Conservation (phyloP, 306 rosid species). For the Lithocarpus polystachyus region DNA sequence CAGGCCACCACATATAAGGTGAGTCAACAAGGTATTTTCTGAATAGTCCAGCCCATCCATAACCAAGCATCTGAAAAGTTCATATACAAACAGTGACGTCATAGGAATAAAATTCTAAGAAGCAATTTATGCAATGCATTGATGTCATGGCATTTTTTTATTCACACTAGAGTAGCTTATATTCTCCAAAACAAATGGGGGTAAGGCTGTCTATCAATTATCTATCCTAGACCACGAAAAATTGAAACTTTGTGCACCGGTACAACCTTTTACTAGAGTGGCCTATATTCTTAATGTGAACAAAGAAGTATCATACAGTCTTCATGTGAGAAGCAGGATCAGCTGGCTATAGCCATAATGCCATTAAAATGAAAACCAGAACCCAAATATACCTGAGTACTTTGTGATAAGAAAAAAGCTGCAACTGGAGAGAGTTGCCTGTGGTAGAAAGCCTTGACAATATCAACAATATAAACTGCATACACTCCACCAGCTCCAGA, state of each 20-base stretch:
- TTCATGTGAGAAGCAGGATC: neutral
- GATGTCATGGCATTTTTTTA: too few species aligned
- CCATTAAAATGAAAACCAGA: neutral
- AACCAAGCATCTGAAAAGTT: slow-evolving; percentile 76
- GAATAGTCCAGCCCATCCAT: slow-evolving; percentile 97
- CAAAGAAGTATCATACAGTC: too few species aligned
- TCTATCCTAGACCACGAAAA: too few species aligned
- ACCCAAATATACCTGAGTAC: slow-evolving; percentile 63
- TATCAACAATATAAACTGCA: slow-evolving; percentile 68
- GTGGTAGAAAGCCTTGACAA: slow-evolving; percentile 79
- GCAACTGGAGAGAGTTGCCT: slow-evolving; percentile 52
- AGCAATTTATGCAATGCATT: too few species aligned
- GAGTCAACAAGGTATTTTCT: slow-evolving; percentile 82
- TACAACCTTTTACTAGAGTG: too few species aligned
- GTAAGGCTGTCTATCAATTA: too few species aligned
- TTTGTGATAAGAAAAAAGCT: slow-evolving; percentile 55
- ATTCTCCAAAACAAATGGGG: too few species aligned
- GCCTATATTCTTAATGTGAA: too few species aligned
- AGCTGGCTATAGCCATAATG: neutral
- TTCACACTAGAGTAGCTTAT: too few species aligned
- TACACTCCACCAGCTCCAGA: slow-evolving; percentile 66
- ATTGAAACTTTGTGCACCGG: too few species aligned
- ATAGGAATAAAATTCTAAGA: neutral
- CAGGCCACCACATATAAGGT: slow-evolving; percentile 98
- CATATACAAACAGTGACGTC: neutral